phyloP scores from a whole-genome alignment of 805 yeast genomes.

The Sungouiozyma intestinalis region DNA sequence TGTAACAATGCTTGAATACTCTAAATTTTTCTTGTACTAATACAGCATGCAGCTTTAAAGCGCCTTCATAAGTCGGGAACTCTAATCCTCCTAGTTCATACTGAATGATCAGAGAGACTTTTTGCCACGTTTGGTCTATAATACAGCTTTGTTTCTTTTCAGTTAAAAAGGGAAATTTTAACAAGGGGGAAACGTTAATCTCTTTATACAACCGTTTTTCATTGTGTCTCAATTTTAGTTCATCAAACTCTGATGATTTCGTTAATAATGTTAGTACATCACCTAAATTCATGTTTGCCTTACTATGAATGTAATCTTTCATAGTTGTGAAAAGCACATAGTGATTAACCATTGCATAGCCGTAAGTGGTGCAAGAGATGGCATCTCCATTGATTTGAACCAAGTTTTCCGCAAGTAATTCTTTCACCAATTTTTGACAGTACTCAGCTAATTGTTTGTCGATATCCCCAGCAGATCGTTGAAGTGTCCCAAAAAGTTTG shows the following conservation, averaged over 20 bases:
- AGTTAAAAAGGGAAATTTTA: constrained; percentile 30
- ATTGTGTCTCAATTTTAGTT: constrained; percentile 31
- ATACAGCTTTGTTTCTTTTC: constrained; percentile 19
- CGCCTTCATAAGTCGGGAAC: constrained; percentile 35
- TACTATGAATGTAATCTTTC: constrained; percentile 24
- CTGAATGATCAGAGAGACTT: constrained; percentile 36
- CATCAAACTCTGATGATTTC: constrained; percentile 33
- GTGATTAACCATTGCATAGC: constrained; percentile 40
- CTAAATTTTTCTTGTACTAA: constrained; percentile 36
- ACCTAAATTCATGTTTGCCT: constrained; percentile 6
- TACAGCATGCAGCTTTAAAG: constrained; percentile 30
- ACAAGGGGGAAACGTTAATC: constrained; percentile 32
- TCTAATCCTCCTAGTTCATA: constrained; percentile 42
- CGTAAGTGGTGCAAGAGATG: constrained; percentile 32
- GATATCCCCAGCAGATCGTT: constrained; percentile 9
- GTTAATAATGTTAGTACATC: constrained; percentile 26
- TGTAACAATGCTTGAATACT: constrained; percentile 34
- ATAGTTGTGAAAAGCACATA: constrained; percentile 38
- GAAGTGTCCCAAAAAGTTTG: constrained; percentile 19
- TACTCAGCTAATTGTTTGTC: constrained; percentile 29
- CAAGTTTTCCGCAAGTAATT: constrained; percentile 22
- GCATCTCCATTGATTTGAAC: constrained; percentile 18
- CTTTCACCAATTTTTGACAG: constrained; percentile 27
- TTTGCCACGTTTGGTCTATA: constrained; percentile 26
- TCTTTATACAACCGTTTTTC: constrained; percentile 38